Evolutionary conservation across 495 filamentous ascomycete species (phyloP).

Genomic region (Sordaria brevicollis): DNA sequence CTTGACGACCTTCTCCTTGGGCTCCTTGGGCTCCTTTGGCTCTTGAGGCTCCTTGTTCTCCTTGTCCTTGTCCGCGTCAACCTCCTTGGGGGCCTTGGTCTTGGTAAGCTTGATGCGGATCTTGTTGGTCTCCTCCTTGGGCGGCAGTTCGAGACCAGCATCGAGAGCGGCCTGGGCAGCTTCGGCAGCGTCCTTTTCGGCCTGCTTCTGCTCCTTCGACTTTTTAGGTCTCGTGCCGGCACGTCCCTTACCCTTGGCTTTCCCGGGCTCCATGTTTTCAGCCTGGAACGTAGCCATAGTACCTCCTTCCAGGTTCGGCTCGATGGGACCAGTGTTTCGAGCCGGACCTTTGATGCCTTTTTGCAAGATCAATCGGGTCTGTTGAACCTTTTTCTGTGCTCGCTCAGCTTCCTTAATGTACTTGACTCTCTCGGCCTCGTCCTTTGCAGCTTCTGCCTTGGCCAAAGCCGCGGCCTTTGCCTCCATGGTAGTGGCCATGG

Average conservation of each 20-base stretch:
- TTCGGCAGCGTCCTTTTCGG: slow-evolving; percentile 86
- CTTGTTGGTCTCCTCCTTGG: slow-evolving; percentile 57
- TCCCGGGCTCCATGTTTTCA: slow-evolving; percentile 49
- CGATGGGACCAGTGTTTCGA: slow-evolving; percentile 61
- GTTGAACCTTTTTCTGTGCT: slow-evolving; percentile 78
- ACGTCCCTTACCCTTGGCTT: slow-evolving; percentile 55
- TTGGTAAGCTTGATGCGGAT: slow-evolving; percentile 46
- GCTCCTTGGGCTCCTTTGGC: slow-evolving; percentile 46
- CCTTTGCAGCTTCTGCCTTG: slow-evolving; percentile 60
- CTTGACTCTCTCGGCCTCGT: slow-evolving; percentile 68
- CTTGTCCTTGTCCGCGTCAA: slow-evolving; percentile 31
- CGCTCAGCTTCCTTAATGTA: slow-evolving; percentile 71
- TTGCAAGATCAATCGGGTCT: slow-evolving; percentile 70
- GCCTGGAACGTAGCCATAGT: slow-evolving; percentile 79
- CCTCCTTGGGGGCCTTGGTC: slow-evolving; percentile 15
- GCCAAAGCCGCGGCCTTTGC: slow-evolving; percentile 74
- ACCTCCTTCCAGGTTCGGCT: slow-evolving; percentile 77
- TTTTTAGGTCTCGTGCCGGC: slow-evolving; percentile 66
- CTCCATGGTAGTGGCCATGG: slow-evolving; percentile 73
- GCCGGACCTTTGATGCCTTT: slow-evolving; percentile 77
- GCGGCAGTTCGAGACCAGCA: slow-evolving; percentile 66
- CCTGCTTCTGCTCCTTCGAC: slow-evolving; percentile 93
- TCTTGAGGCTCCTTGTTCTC: slow-evolving; percentile 36
- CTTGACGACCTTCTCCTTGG: slow-evolving; percentile 55
- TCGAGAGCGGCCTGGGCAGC: slow-evolving; percentile 79